phyloP scores from a whole-genome alignment of 140 eudicot species.

The Erigeron philadelphicus region DNA sequence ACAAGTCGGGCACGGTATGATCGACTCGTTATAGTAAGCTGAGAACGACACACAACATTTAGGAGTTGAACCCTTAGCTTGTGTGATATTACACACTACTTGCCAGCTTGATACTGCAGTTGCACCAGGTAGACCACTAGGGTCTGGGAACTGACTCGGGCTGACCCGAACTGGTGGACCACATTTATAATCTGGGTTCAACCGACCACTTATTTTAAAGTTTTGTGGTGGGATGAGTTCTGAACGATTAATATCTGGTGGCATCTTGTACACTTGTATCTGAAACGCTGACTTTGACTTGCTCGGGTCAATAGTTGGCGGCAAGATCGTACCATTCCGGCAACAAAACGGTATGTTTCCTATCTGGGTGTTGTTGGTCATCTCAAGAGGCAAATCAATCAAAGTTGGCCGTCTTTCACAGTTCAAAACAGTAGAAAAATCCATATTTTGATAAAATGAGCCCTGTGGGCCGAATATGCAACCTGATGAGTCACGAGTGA shows the following conservation, averaged over 20 bases:
- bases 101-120: slow-evolving; percentile 71
- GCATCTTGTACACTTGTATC: slow-evolving; percentile 62
- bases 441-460: slow-evolving; percentile 58
- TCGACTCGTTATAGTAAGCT: slow-evolving; percentile 63
- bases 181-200: slow-evolving; percentile 66
- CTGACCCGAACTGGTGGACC: slow-evolving; percentile 62
- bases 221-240: slow-evolving; percentile 78
- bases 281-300: slow-evolving; percentile 63
- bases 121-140: slow-evolving; percentile 44
- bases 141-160: slow-evolving; percentile 65
- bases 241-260: slow-evolving; percentile 79
- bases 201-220: slow-evolving; percentile 56
- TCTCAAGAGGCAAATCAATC: slow-evolving; percentile 59
- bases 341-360: slow-evolving; percentile 82
- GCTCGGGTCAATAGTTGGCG: slow-evolving; percentile 54
- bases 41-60: slow-evolving; percentile 83
- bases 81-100: slow-evolving; percentile 66
- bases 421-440: slow-evolving; percentile 57
- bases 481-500: slow-evolving; percentile 49
- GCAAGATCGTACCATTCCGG: slow-evolving; percentile 55
- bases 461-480: slow-evolving; percentile 77
- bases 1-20: slow-evolving; percentile 72
- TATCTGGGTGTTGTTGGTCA: slow-evolving; percentile 53
- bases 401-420: slow-evolving; percentile 63
- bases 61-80: slow-evolving; percentile 48